phyloP scores from a whole-genome alignment of 192 early-diverging fungal species.

The Linnemannia elongata region DNA sequence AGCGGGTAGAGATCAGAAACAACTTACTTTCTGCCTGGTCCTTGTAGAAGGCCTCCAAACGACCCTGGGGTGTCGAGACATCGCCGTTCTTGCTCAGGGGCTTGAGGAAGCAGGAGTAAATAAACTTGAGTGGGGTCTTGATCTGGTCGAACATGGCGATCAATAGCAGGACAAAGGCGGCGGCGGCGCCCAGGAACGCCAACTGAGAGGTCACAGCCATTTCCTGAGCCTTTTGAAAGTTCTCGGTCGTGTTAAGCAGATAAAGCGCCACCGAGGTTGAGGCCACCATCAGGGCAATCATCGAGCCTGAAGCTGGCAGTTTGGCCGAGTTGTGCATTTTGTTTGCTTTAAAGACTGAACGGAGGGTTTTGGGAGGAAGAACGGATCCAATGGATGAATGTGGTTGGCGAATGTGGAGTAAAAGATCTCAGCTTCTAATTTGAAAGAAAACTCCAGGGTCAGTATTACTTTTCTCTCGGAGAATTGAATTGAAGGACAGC shows the following conservation, averaged over 20 bases:
- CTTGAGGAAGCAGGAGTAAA: constrained; percentile 84
- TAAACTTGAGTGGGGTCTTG: constrained; percentile 66
- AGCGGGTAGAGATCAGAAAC: neutral
- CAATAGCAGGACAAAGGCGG: constrained; percentile 40
- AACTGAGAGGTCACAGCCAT: constrained; percentile 49
- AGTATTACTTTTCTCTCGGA: neutral
- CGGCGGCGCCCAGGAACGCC: constrained; percentile 33
- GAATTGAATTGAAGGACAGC: neutral
- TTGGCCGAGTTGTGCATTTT: constrained; percentile 30
- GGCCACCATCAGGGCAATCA: constrained; percentile 35
- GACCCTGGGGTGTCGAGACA: constrained; percentile 70
- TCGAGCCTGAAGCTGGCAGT: constrained; percentile 20
- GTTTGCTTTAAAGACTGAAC: neutral
- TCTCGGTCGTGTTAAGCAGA: constrained; percentile 47
- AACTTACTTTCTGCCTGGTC: constrained; percentile 77
- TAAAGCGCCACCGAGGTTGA: constrained; percentile 50
- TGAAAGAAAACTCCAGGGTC: neutral
- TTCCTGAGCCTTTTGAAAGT: constrained; percentile 52
- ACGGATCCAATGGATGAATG: too few relatives aligned
- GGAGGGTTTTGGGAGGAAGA: neutral
- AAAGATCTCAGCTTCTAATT: neutral
- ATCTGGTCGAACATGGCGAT: constrained; percentile 57
- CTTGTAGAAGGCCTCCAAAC: constrained; percentile 86
- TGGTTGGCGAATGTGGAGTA: neutral
- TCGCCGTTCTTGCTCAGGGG: constrained; percentile 69